phyloP scores from a whole-genome alignment of 2,329 filamentous ascomycete species.

The Colletotrichum sublineola region DNA sequence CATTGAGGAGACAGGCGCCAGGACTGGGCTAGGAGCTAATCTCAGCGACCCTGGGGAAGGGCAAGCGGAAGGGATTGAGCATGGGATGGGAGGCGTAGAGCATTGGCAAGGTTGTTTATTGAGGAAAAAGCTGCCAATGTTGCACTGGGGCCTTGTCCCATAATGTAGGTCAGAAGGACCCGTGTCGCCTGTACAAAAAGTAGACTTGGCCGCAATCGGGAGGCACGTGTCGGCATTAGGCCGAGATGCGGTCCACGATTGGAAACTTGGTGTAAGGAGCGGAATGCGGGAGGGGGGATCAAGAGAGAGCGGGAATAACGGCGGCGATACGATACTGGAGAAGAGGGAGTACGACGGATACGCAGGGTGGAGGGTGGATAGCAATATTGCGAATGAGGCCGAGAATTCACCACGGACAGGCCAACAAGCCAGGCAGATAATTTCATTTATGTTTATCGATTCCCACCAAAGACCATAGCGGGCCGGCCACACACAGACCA shows the following conservation, averaged over 20 bases:
- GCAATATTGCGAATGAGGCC: constrained; percentile 42
- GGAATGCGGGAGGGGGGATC: neutral
- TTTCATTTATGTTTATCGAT: constrained; percentile 3
- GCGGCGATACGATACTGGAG: constrained; percentile 34
- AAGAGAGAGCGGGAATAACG: constrained; percentile 36
- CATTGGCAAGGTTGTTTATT: constrained; percentile 20
- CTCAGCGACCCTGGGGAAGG: constrained; percentile 38
- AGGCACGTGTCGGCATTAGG: constrained; percentile 39
- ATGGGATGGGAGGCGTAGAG: constrained; percentile 19
- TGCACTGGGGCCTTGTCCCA: constrained; percentile 10
- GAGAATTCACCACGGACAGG: constrained; percentile 38
- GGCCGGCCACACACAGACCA: constrained; percentile 3
- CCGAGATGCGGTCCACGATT: constrained; percentile 35
- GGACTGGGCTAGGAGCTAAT: constrained; percentile 37
- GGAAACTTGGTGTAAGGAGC: constrained; percentile 25
- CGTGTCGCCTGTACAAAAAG: neutral
- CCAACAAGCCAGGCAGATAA: constrained; percentile 26
- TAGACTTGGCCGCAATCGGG: constrained; percentile 13
- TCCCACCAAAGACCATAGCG: constrained; percentile 7
- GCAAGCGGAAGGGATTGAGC: constrained; percentile 34
- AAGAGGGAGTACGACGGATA: constrained; percentile 16
- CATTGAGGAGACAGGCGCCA: constrained; percentile 2
- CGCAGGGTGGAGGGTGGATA: constrained; percentile 27
- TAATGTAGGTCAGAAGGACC: constrained; percentile 4
- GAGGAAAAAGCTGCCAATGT: constrained; percentile 11